Percentiles rank a stretch among this genome's conserved stretches.
Evolutionary conservation across 805 yeast species (phyloP).

Genomic region (Yamadazyma olivae): DNA sequence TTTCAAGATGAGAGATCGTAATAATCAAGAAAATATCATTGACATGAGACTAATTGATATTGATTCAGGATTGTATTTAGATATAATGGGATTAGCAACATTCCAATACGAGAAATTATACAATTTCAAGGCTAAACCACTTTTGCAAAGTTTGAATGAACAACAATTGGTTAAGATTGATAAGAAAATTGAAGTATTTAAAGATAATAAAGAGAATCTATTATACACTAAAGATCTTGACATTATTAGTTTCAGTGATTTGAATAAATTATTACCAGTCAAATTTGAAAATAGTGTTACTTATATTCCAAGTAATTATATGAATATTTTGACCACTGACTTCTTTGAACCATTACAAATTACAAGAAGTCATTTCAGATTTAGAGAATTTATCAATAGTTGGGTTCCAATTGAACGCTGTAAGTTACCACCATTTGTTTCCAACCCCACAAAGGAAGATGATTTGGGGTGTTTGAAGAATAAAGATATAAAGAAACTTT

Average conservation of each 20-base stretch:
- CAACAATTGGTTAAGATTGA: conserved; percentile 14
- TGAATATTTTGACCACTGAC: conserved; percentile 23
- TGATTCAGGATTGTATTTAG: conserved; percentile 41
- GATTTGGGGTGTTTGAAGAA: conserved; percentile 12
- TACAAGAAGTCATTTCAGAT: conserved; percentile 5
- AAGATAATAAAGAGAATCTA: conserved; percentile 9
- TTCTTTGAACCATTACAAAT: conserved; percentile 18
- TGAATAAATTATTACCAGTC: conserved; percentile 30
- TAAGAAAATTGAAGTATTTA: conserved; percentile 7
- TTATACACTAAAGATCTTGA: conserved; percentile 16
- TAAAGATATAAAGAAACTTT: background rate
- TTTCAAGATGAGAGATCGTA: conserved; percentile 28
- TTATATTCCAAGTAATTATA: conserved; percentile 30
- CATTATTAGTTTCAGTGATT: conserved; percentile 27
- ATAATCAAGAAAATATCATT: conserved; percentile 47
- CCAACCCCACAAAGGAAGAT: conserved; percentile 6
- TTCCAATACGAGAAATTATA: conserved; percentile 12
- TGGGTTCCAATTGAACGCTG: conserved; percentile 12
- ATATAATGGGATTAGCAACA: conserved; percentile 35
- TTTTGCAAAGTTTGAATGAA: conserved; percentile 12
- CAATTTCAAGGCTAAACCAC: conserved; percentile 20
- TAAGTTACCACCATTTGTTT: conserved; percentile 3
- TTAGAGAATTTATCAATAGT: conserved; percentile 8
- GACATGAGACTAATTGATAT: conserved; percentile 55
- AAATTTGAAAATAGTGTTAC: conserved; percentile 34